Evolutionary conservation across 495 filamentous ascomycete genomes (phyloP), one percentile per base, ranked within the genome.

Genomic region (Staphylotrichum longicolle): DNA sequence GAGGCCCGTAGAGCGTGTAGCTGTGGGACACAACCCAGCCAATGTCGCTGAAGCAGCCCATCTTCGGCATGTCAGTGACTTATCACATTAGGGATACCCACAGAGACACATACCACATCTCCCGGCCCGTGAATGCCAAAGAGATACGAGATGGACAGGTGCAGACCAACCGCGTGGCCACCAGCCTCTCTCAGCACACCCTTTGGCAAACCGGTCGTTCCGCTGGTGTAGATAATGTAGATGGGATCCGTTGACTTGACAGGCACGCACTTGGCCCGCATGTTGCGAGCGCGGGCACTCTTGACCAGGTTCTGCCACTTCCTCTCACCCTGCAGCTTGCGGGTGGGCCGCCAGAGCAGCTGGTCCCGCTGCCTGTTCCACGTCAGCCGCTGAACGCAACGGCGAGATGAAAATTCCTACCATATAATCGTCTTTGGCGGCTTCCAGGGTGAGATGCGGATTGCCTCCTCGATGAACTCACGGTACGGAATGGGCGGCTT

Each of bases 191-290:
- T 81, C 3, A 96, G 74, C 0, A 97, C 91, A 11, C 93, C 93
- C 77, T 97, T 97, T 0, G 93, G 93, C 1, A 88, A 74, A 1
- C 93, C 94, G 0, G 92, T 96, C 0, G 92, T 96, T 5, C 92
- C 92, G 62, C 88, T 83, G 32, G 92, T 96, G 68, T 96, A 96
- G 53, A 97, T 96, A 62, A 96, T 90, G 74, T 97, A 97, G 20
- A 96, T 71, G 3, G 80, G 85, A 64, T 96, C 91, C 7, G 80
- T 84, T 48, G 90, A 88, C 58, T 82, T 84, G 4, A 95, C 86
- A 0, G 92, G 87, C 10, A 96, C 90, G 46, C 88, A 82, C 2
- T 77, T 84, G 7, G 87, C 85, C 70, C 80, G 86, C 45, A 91
- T 62, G 0, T 84, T 84, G 51, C 90, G 80, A 47, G 80, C 80